Conservation (phyloP, 192 early-diverging fungal genomes). For the Coemansia sp. region DNA sequence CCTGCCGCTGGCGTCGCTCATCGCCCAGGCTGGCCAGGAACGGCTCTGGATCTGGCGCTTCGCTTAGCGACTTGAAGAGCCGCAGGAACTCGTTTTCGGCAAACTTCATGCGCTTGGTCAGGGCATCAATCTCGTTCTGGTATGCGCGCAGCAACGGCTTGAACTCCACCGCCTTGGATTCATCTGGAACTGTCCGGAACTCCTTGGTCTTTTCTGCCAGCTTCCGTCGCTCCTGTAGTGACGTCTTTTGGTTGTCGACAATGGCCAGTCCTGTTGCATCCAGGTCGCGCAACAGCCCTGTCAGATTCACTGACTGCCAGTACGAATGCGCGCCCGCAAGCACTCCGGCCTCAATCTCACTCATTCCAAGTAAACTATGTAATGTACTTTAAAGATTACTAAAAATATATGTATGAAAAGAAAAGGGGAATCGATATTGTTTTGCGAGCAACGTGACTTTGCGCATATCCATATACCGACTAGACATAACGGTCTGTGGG, state of each 20-base stretch:
- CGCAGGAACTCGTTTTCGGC: conserved; percentile 80
- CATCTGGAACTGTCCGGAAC: conserved; percentile 76
- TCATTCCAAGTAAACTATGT: not conserved
- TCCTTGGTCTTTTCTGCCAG: conserved; percentile 89
- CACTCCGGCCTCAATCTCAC: conserved; percentile 6
- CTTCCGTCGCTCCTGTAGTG: conserved; percentile 70
- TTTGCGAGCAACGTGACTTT: not conserved
- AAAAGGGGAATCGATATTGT: no score
- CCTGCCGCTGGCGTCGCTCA: conserved; percentile 10
- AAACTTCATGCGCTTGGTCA: conserved; percentile 80
- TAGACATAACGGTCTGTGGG: not conserved
- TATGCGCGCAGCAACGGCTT: conserved; percentile 79
- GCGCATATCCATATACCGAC: not conserved
- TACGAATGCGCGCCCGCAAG: conserved; percentile 45
- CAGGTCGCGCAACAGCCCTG: conserved; percentile 65
- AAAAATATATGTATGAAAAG: not conserved
- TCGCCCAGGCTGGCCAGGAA: conserved; percentile 58
- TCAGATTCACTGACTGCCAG: conserved; percentile 63
- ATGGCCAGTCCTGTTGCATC: conserved; percentile 76
- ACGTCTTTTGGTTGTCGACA: conserved; percentile 82
- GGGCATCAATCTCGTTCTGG: conserved; percentile 87
- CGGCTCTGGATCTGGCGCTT: conserved; percentile 81
- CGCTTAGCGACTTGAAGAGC: conserved; percentile 75
- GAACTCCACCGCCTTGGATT: conserved; percentile 75
- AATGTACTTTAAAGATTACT: not conserved